A percentile compares a stretch with the other conserved stretches of the same genome.
Evolutionary conservation across 345 rosid species (phyloP).

Genomic region (Geranium brycei): DNA sequence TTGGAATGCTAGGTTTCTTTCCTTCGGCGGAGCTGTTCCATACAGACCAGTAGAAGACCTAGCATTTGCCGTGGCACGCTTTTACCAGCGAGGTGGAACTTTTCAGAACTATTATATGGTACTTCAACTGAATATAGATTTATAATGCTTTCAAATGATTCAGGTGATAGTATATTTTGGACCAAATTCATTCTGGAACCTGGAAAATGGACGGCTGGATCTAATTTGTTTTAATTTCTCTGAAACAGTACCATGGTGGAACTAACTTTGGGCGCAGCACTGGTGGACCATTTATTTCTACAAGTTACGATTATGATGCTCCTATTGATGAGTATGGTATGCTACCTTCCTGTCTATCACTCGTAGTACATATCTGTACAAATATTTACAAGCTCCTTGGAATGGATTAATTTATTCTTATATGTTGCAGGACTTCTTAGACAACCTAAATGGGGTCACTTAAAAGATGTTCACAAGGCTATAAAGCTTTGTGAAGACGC

Average conservation of each 20-base stretch:
- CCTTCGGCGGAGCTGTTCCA: conserved; percentile 75
- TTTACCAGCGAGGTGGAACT: conserved; percentile 89
- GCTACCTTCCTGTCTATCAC: neutral
- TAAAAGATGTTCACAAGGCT: conserved; percentile 77
- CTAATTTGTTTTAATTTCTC: conserved; percentile 13
- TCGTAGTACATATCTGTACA: neutral
- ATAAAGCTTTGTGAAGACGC: conserved; percentile 80
- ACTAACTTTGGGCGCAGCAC: conserved; percentile 68
- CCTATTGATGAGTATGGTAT: conserved; percentile 93
- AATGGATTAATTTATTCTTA: conserved; percentile 1
- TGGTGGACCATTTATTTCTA: conserved; percentile 91
- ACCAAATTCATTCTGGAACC: neutral
- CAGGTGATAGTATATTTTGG: neutral
- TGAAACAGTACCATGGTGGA: conserved; percentile 80
- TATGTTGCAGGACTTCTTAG: conserved; percentile 50
- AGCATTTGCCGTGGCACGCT: conserved; percentile 85
- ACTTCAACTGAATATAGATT: conserved; percentile 9
- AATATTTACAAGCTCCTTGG: neutral
- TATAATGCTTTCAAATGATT: neutral
- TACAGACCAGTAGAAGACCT: conserved; percentile 85
- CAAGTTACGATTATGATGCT: conserved; percentile 96
- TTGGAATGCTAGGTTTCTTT: conserved; percentile 41
- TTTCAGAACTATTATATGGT: conserved; percentile 97
- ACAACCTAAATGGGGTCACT: conserved; percentile 97
- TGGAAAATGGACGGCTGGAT: neutral